Percentiles rank a stretch among this genome's conserved stretches.
Conservation (phyloP, 495 filamentous ascomycete species). For the Penicillium flavigenum region DNA sequence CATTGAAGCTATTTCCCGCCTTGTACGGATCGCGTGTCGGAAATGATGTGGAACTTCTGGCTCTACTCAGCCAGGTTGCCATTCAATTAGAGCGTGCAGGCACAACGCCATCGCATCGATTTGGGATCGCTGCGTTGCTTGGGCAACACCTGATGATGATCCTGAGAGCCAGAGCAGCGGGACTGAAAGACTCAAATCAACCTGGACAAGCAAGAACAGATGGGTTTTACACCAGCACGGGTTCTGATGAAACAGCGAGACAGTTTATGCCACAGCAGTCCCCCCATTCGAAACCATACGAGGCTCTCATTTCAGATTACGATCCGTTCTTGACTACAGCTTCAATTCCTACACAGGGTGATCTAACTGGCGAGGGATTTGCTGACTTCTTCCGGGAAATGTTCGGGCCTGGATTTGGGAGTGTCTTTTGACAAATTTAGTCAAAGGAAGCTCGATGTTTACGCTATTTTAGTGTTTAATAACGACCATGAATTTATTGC, state of each 20-base stretch:
- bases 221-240: neutral
- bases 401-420: slow-evolving; percentile 25
- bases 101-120: slow-evolving; percentile 26
- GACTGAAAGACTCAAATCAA: neutral
- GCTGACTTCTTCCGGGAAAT: slow-evolving; percentile 26
- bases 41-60: slow-evolving; percentile 26
- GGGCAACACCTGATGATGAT: slow-evolving; percentile 29
- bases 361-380: slow-evolving; percentile 24
- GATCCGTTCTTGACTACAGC: slow-evolving; percentile 23
- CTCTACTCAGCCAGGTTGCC: slow-evolving; percentile 23
- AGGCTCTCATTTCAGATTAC: slow-evolving; percentile 11
- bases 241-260: neutral
- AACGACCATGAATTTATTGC: neutral
- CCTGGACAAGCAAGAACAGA: neutral
- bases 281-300: neutral
- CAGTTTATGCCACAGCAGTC: neutral
- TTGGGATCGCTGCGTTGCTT: slow-evolving; percentile 31
- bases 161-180: slow-evolving; percentile 15
- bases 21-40: slow-evolving; percentile 16
- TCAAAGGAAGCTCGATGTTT: neutral
- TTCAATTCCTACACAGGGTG: slow-evolving; percentile 7
- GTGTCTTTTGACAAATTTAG: slow-evolving; percentile 17
- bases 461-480: neutral
- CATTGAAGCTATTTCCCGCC: slow-evolving; percentile 24
- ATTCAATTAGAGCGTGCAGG: slow-evolving; percentile 27